Percentiles rank a stretch among this genome's conserved stretches.
Evolutionary conservation across 179 eudicot genomes (phyloP).

Genomic region (Silene vulgaris): DNA sequence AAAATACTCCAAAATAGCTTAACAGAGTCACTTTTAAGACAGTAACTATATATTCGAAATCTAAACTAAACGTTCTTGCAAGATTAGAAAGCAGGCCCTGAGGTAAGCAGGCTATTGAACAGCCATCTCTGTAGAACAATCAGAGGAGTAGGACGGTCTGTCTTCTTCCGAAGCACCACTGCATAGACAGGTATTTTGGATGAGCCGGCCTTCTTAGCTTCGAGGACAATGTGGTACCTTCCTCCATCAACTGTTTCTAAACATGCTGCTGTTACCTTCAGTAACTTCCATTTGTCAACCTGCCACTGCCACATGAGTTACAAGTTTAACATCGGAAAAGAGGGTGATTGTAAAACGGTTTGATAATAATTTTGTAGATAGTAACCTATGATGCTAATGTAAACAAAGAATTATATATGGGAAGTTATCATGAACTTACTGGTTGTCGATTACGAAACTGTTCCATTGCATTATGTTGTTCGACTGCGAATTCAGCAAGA

Average conservation of each 20-base stretch:
- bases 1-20: no score
- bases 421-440: neutral
- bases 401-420: no score
- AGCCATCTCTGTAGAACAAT: slow-evolving; percentile 24
- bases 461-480: slow-evolving; percentile 24
- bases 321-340: no score
- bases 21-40: no score
- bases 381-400: no score
- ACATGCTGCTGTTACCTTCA: slow-evolving; percentile 24
- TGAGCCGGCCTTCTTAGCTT: neutral
- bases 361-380: neutral
- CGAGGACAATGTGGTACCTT: slow-evolving; percentile 30
- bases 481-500: slow-evolving; percentile 31
- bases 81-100: neutral
- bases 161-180: slow-evolving; percentile 17
- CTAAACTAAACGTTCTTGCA: no score
- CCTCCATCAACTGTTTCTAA: slow-evolving; percentile 27
- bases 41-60: no score
- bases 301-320: neutral
- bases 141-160: slow-evolving; percentile 14
- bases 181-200: slow-evolving; percentile 20
- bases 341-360: neutral
- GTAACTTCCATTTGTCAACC: neutral
- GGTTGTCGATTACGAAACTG: slow-evolving; percentile 12
- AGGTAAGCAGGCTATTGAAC: no score